Evolutionary conservation across 495 filamentous ascomycete species (phyloP), one percentile per base, ranked within the genome.

Genomic region (Penicillium lagena): DNA sequence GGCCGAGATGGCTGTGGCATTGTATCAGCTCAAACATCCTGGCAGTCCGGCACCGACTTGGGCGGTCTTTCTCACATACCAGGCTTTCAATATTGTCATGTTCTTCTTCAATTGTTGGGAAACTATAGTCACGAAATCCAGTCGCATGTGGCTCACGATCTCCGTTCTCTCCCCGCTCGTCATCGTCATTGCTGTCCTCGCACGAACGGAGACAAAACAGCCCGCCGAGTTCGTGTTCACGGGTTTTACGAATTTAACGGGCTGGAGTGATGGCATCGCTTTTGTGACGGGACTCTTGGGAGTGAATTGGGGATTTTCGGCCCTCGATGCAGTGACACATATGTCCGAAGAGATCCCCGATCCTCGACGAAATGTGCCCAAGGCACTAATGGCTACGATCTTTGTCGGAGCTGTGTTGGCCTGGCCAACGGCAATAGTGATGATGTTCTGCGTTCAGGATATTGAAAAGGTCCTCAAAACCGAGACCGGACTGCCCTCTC

Each of bases 201-300:
- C 76, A 6, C 71, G 68, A 39, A 73, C 79, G n/a, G 64, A 70
- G 1, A 67, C 76, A 2, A 73, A 81, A 47, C 70, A 78, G 40
- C 58, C 64, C 14, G 70, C 76, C 22, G 64, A 67, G 22, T 84
- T 81, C 53, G 80, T 84, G 37, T 84, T 84, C 49, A 72, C 71
- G 5, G 74, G 66, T 42, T 83, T 80, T 52, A 68, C 76, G 56
- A 83, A 85, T 52, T 70, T 74, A 41, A 82, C 80, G 1, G 80
- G 81, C 11, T 85, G 80, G 81, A 60, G 66, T 9, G 70, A 73
- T 40, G 77, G 69, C 10, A 82, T 83, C 42, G 79, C 77, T n/a
- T 83, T 83, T 60, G 81, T 85, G 39, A 71, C 80, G 29, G 81
- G 81, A 10, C 62, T 83, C 14, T 75, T 82, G 49, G 80, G 80